Percentiles rank a stretch among this genome's conserved stretches.
Conservation (phyloP, 2,329 filamentous ascomycete genomes). For the Parafenestella ontariensis region DNA sequence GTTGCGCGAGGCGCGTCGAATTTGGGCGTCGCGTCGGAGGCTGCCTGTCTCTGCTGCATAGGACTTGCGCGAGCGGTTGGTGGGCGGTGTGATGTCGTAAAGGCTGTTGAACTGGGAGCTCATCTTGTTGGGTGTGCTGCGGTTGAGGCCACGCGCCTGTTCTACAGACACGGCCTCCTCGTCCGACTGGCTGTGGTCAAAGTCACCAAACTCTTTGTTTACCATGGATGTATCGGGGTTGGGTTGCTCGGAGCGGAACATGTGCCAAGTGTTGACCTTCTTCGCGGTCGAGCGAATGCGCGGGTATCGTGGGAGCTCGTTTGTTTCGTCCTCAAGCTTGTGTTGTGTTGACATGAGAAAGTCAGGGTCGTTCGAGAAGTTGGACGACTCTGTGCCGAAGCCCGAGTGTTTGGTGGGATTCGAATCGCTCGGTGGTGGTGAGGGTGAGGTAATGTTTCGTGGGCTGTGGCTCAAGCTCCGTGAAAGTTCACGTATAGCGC, state of each 20-base stretch:
- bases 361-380: constrained; percentile 46
- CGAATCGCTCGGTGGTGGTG: constrained; percentile 43
- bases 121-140: constrained; percentile 52
- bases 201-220: constrained; percentile 50
- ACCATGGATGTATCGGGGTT: constrained; percentile 49
- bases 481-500: constrained; percentile 47
- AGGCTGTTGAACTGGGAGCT: constrained; percentile 61
- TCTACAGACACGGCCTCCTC: constrained; percentile 64
- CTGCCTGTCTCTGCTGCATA: constrained; percentile 42
- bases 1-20: constrained; percentile 53
- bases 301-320: constrained; percentile 41
- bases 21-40: constrained; percentile 55
- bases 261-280: constrained; percentile 48
- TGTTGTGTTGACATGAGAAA: constrained; percentile 49
- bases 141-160: constrained; percentile 60
- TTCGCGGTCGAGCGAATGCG: constrained; percentile 49
- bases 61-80: constrained; percentile 45
- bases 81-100: constrained; percentile 56
- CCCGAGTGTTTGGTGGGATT: constrained; percentile 45
- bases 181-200: constrained; percentile 50
- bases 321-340: constrained; percentile 45
- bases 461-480: constrained; percentile 45
- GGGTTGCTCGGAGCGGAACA: constrained; percentile 42
- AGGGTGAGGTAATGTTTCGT: constrained; percentile 38
- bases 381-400: constrained; percentile 31